A percentile compares a stretch with the other conserved stretches of the same genome.
Conservation (phyloP, 805 yeast genomes). For the Ogataea neopini region DNA sequence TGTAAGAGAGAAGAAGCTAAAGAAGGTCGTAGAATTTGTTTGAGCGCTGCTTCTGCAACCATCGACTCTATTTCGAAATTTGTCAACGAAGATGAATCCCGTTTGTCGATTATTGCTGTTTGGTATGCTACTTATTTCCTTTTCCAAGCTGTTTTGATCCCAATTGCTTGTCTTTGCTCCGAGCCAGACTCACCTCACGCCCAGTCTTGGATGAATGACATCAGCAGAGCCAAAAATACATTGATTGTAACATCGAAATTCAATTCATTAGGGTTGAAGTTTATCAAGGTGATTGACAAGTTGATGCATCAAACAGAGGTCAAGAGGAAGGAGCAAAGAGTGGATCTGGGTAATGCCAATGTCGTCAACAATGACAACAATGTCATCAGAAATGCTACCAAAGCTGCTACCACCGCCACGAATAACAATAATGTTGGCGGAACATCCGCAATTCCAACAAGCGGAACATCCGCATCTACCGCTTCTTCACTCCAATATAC, state of each 20-base stretch:
- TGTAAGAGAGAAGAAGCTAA: constrained; percentile 45
- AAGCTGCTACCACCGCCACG: not conserved
- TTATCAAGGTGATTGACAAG: constrained; percentile 47
- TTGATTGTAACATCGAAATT: constrained; percentile 40
- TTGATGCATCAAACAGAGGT: constrained; percentile 25
- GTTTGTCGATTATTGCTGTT: constrained; percentile 47
- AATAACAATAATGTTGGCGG: not conserved
- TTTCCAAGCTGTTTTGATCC: constrained; percentile 63
- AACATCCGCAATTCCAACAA: not conserved
- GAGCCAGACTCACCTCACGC: constrained; percentile 50
- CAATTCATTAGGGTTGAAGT: constrained; percentile 47
- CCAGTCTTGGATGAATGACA: constrained; percentile 44
- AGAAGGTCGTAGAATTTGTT: constrained; percentile 51
- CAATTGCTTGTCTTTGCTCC: constrained; percentile 53
- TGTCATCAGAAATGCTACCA: too few species aligned
- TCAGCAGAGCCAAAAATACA: constrained; percentile 42
- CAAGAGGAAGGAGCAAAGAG: not conserved
- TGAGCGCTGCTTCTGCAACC: constrained; percentile 52
- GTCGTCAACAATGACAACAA: not conserved
- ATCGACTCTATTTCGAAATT: constrained; percentile 49
- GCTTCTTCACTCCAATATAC: not conserved
- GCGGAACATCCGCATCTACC: not conserved
- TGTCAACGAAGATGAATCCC: constrained; percentile 22
- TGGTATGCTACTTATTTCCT: constrained; percentile 68
- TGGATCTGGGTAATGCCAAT: too few species aligned